Evolutionary conservation across 1,139 yeast species (phyloP).

Genomic region (Suhomyces maxii): DNA sequence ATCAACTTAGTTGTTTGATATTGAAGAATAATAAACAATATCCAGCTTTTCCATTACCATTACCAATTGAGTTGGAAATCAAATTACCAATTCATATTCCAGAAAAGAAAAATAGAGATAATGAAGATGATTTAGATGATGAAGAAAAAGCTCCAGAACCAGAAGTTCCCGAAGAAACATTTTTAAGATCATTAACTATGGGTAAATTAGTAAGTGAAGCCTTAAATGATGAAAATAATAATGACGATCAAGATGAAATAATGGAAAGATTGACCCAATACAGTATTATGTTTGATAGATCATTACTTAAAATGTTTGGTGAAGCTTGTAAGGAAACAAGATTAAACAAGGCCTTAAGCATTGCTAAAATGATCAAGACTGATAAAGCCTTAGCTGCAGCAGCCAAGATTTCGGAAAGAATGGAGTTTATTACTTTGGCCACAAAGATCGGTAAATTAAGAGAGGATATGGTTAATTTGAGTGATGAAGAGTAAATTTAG

Average conservation of each 20-base stretch:
- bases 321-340: constrained; percentile 70
- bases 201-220: constrained; percentile 52
- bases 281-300: constrained; percentile 63
- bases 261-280: constrained; percentile 51
- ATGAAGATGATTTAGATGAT: constrained; percentile 18
- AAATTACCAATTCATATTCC: constrained; percentile 55
- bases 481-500: constrained; percentile 18
- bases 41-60: constrained; percentile 75
- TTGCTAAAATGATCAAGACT: constrained; percentile 68
- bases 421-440: constrained; percentile 65
- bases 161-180: constrained; percentile 38
- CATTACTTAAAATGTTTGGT: constrained; percentile 75
- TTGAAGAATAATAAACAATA: constrained; percentile 56
- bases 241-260: constrained; percentile 40
- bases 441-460: constrained; percentile 65
- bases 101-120: constrained; percentile 16
- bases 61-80: constrained; percentile 76
- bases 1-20: constrained; percentile 70
- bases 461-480: constrained; percentile 45
- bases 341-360: constrained; percentile 63
- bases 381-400: constrained; percentile 86
- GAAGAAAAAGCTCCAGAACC: constrained; percentile 27
- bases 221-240: constrained; percentile 30
- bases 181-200: constrained; percentile 48
- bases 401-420: constrained; percentile 75